A percentile compares a stretch with the other conserved stretches of the same genome.
Conservation (phyloP, 1,139 yeast genomes). For the Taphrina communis region DNA sequence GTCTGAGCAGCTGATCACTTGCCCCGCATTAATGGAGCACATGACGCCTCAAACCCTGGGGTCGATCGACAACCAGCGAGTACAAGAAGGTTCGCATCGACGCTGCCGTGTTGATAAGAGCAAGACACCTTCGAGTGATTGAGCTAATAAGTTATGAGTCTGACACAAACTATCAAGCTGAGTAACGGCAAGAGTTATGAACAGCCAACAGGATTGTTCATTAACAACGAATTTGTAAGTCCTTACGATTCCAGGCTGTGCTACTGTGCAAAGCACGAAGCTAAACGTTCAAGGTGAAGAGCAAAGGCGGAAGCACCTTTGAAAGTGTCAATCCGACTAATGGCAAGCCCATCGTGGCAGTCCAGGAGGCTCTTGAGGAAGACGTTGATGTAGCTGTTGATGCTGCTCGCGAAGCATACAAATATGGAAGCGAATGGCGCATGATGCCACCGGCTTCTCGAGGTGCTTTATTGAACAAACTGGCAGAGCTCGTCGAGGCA, state of each 20-base stretch:
- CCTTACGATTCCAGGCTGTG: neutral
- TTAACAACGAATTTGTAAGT: constrained; percentile 65
- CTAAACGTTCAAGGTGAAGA: constrained; percentile 52
- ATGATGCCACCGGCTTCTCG: constrained; percentile 59
- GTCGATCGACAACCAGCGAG: neutral
- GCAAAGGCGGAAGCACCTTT: constrained; percentile 55
- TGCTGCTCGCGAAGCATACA: constrained; percentile 74
- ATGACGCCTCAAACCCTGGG: neutral
- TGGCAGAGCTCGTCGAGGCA: constrained; percentile 61
- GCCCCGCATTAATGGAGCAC: constrained; percentile 5
- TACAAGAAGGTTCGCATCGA: constrained; percentile 4
- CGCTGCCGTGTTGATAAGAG: no score
- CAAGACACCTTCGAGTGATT: no score
- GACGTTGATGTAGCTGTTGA: constrained; percentile 81
- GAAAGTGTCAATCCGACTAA: constrained; percentile 72
- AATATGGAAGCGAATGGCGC: constrained; percentile 57
- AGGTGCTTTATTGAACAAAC: constrained; percentile 58
- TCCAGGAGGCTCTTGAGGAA: constrained; percentile 67
- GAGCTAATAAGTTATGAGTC: constrained; percentile 16
- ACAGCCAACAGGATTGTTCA: constrained; percentile 80
- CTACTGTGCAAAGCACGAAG: neutral
- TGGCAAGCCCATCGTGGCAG: constrained; percentile 68
- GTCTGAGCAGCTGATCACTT: constrained; percentile 14
- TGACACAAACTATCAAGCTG: constrained; percentile 49
- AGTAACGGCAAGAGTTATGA: constrained; percentile 63